Percentiles rank a stretch among this genome's conserved stretches.
Conservation (phyloP, 75 land plant genomes). For the Selaginella moellendorffii region DNA sequence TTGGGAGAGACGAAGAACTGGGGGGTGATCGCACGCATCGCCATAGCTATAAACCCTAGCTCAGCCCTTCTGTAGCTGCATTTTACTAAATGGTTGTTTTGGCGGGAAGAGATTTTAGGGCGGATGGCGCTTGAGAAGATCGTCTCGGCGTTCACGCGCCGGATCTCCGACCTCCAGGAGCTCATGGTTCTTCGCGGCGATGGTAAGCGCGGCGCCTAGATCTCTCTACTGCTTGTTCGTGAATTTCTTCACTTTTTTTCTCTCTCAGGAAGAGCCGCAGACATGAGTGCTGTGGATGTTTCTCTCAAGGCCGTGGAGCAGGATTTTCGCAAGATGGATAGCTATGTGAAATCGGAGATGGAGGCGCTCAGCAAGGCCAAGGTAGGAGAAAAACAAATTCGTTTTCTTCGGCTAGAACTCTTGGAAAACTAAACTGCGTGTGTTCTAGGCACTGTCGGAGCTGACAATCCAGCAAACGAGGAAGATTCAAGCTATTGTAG, state of each 20-base stretch:
- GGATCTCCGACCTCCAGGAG: conserved; percentile 11
- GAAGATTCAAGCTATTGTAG: not conserved
- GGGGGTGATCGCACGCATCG: too few relatives aligned
- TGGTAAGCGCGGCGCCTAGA: not conserved
- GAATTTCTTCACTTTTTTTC: not conserved
- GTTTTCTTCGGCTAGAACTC: not conserved
- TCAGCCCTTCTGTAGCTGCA: too few relatives aligned
- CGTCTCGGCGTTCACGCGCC: conserved; percentile 14
- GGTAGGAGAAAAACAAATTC: conserved; percentile 16
- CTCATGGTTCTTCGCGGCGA: conserved; percentile 6
- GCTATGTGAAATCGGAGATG: conserved; percentile 43
- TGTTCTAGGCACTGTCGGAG: conserved; percentile 2
- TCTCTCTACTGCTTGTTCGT: not conserved
- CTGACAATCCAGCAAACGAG: not conserved
- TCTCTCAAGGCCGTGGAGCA: conserved; percentile 53
- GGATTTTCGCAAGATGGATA: conserved; percentile 49
- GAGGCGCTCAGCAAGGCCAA: conserved; percentile 59
- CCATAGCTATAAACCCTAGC: too few relatives aligned
- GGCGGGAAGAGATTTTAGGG: conserved; percentile 1
- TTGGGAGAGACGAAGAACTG: too few relatives aligned
- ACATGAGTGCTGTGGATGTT: conserved; percentile 22
- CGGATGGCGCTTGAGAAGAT: conserved; percentile 10
- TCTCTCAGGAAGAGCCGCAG: not conserved
- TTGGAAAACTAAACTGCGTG: not conserved
- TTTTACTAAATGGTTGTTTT: too few relatives aligned